Percentiles rank a stretch among this genome's conserved stretches.
Evolutionary conservation across 305 asterid species (phyloP).

Genomic region (Caryopteris hybrid): DNA sequence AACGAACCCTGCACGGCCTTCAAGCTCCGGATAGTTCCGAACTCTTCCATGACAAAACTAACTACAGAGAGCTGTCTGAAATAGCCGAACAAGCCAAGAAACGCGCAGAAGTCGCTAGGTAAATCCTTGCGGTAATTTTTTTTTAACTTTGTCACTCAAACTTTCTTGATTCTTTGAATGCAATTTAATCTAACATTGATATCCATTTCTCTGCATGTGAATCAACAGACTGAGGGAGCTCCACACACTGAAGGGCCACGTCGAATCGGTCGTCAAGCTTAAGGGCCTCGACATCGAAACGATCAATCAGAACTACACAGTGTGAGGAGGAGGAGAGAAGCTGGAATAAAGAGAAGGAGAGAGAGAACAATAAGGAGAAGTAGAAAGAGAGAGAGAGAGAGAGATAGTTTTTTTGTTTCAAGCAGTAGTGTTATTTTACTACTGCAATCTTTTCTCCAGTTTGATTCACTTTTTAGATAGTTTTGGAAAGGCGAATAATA

Average conservation of each 20-base stretch:
- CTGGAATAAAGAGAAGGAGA: neutral
- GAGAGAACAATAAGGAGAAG: constrained; percentile 4
- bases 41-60: constrained; percentile 24
- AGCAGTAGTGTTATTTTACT: neutral
- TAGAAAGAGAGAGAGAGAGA: neutral
- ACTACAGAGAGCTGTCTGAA: constrained; percentile 48
- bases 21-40: constrained; percentile 24
- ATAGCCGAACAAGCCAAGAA: constrained; percentile 52
- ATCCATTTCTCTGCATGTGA: neutral
- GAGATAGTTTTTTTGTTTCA: no score
- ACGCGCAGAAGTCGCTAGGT: constrained; percentile 61
- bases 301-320: constrained; percentile 45
- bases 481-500: constrained; percentile 1
- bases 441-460: constrained; percentile 16
- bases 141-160: neutral
- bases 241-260: constrained; percentile 57
- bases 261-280: constrained; percentile 42
- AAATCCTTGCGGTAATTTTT: neutral
- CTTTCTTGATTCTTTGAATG: no score
- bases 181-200: neutral
- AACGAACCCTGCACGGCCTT: constrained; percentile 49
- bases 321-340: constrained; percentile 16
- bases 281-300: constrained; percentile 46
- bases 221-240: constrained; percentile 41
- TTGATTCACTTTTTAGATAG: neutral